phyloP scores from a whole-genome alignment of 805 yeast genomes.

The Cyberlindnera suaveolens region DNA sequence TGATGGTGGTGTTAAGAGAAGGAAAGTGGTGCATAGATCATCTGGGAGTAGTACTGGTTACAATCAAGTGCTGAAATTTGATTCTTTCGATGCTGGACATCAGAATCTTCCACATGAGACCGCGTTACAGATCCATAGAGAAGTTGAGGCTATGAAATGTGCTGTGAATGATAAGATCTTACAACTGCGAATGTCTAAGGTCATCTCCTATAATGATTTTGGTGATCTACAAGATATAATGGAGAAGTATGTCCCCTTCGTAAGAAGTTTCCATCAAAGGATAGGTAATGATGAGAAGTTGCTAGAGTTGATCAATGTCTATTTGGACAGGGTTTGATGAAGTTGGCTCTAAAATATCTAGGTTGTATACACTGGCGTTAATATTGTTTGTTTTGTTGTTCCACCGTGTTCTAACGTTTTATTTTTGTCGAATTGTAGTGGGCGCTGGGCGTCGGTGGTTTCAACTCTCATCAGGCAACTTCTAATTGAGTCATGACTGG shows the following conservation, averaged over 20 bases:
- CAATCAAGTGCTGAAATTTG: neutral
- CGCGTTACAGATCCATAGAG: conserved; percentile 16
- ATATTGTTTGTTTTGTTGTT: no score
- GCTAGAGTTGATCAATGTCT: conserved; percentile 17
- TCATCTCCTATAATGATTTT: conserved; percentile 16
- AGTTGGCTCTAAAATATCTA: neutral
- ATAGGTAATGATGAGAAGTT: conserved; percentile 15
- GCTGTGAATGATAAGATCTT: conserved; percentile 17
- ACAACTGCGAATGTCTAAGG: conserved; percentile 12
- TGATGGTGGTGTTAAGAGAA: neutral
- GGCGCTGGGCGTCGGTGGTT: no score
- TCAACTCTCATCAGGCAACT: no score
- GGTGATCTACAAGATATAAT: conserved; percentile 11
- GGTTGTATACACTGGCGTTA: no score
- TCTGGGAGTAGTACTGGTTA: neutral
- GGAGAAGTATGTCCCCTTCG: conserved; percentile 15
- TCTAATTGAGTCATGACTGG: no score
- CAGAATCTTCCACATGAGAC: conserved; percentile 9
- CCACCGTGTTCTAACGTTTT: no score
- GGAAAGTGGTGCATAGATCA: neutral
- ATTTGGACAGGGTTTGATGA: conserved; percentile 11
- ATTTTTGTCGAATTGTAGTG: no score
- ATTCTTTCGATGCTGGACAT: neutral
- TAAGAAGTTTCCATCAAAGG: conserved; percentile 19
- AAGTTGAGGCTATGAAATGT: conserved; percentile 17